Percentiles rank a stretch among this genome's conserved stretches.
Conservation (phyloP, 148 eudicot species). For the Camellia sinensis region DNA sequence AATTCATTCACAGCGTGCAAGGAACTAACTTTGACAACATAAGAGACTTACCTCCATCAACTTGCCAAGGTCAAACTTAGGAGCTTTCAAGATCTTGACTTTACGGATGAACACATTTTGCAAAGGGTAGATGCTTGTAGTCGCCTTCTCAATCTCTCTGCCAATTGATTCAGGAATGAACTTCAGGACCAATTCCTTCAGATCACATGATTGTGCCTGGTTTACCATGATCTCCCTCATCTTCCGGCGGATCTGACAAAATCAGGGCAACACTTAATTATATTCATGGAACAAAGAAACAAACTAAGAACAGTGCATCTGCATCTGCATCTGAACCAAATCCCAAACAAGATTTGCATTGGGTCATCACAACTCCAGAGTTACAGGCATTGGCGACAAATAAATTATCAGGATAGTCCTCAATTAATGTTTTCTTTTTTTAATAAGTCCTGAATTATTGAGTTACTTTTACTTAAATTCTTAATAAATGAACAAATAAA, state of each 20-base stretch:
- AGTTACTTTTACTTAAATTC: background rate
- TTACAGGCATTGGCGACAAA: background rate
- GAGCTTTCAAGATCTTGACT: constrained; percentile 83
- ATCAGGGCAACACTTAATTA: background rate
- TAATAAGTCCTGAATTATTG: background rate
- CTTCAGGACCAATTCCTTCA: constrained; percentile 82
- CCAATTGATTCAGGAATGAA: constrained; percentile 89
- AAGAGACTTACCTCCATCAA: constrained; percentile 66
- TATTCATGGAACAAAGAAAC: background rate
- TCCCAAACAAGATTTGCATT: background rate
- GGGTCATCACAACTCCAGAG: background rate
- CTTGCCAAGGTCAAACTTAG: constrained; percentile 80
- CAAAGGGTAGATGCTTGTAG: constrained; percentile 73
- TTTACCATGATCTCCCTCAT: constrained; percentile 85
- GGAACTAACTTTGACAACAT: background rate
- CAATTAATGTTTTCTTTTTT: too few relatives aligned
- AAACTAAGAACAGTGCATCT: background rate
- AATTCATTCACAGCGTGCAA: too few relatives aligned
- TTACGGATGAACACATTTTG: constrained; percentile 79
- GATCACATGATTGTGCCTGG: constrained; percentile 76
- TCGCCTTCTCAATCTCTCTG: constrained; percentile 80
- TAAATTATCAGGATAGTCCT: background rate
- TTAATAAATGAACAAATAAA: background rate
- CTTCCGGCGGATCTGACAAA: constrained; percentile 71
- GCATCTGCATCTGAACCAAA: background rate